These are phyloP conservation scores for Hyaloscypha finlandica DNA, from an alignment of 495 filamentous ascomycete species.

Conservation along the genomic window DNA sequence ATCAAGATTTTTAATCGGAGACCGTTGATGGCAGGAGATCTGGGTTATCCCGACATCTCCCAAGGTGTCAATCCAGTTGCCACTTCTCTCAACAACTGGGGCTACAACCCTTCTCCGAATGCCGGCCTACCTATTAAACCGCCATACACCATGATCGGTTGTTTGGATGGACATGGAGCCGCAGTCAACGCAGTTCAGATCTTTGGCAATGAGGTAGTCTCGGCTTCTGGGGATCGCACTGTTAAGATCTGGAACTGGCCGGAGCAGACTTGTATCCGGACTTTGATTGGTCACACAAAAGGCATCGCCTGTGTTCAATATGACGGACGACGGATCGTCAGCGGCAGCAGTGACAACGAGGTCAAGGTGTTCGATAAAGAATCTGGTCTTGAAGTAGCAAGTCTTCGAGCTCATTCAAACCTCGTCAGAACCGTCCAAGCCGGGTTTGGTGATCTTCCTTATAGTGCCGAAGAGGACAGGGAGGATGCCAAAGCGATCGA, in stretches of 20 bases:
- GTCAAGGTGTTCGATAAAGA: slow-evolving; percentile 90
- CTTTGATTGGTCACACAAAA: slow-evolving; percentile 84
- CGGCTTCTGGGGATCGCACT: slow-evolving; percentile 87
- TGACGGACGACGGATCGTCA: slow-evolving; percentile 95
- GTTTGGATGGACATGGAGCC: slow-evolving; percentile 77
- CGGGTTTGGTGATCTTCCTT: slow-evolving; percentile 85
- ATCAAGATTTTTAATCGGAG: slow-evolving; percentile 94
- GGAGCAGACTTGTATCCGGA: slow-evolving; percentile 71
- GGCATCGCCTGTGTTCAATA: slow-evolving; percentile 98
- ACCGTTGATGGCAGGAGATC: slow-evolving; percentile 64
- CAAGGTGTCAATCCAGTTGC: slow-evolving; percentile 58
- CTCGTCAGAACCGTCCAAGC: slow-evolving; percentile 95
- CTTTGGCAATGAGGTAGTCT: slow-evolving; percentile 82
- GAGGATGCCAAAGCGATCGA: slow-evolving; percentile 74
- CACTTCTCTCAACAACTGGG: slow-evolving; percentile 47
- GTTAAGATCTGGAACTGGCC: slow-evolving; percentile 94
- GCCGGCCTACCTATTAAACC: slow-evolving; percentile 49
- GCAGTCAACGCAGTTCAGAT: slow-evolving; percentile 98
- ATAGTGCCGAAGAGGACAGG: slow-evolving; percentile 69
- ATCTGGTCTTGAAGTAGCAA: slow-evolving; percentile 84
- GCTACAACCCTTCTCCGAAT: slow-evolving; percentile 46
- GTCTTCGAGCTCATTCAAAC: slow-evolving; percentile 73
- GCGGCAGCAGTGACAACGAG: slow-evolving; percentile 91
- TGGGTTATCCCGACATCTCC: slow-evolving; percentile 60
- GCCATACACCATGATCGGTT: slow-evolving; percentile 76